phyloP scores from a whole-genome alignment of 257 asterid species.

The Asclepias syriaca region DNA sequence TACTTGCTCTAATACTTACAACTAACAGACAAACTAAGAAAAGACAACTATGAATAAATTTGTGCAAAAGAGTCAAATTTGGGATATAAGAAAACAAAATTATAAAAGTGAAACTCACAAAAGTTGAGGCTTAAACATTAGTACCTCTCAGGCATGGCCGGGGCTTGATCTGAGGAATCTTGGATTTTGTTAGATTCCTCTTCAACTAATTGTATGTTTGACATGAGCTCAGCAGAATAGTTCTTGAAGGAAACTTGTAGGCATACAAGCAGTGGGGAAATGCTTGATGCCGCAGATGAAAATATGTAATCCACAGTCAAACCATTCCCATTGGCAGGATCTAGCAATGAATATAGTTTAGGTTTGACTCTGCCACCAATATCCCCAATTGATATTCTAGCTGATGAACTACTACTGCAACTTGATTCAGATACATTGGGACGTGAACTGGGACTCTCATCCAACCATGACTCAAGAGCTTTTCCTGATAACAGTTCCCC shows the following conservation, averaged over 20 bases:
- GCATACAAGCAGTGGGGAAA: slow-evolving; percentile 58
- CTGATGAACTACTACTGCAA: slow-evolving; percentile 51
- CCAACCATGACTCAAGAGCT: slow-evolving; percentile 90
- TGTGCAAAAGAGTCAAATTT: not conserved
- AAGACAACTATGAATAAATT: not conserved
- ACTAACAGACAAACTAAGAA: not conserved
- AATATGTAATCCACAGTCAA: slow-evolving; percentile 64
- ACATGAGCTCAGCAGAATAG: slow-evolving; percentile 58
- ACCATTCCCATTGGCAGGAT: slow-evolving; percentile 81
- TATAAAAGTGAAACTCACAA: not conserved
- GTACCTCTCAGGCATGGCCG: slow-evolving; percentile 48
- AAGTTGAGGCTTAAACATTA: slow-evolving; percentile 15
- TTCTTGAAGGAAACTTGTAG: slow-evolving; percentile 62
- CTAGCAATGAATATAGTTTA: slow-evolving; percentile 55
- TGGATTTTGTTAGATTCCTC: slow-evolving; percentile 44
- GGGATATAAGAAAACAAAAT: not conserved
- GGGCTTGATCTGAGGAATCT: slow-evolving; percentile 52
- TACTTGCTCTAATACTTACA: not conserved
- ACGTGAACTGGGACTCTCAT: slow-evolving; percentile 56
- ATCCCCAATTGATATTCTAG: slow-evolving; percentile 85
- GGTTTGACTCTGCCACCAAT: slow-evolving; percentile 65
- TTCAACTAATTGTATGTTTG: slow-evolving; percentile 56
- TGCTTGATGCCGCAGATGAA: slow-evolving; percentile 64
- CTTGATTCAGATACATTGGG: slow-evolving; percentile 39
- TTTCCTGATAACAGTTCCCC: slow-evolving; percentile 70